phyloP scores from a whole-genome alignment of 106 monocot genomes.

The Phalaenopsis equestris region DNA sequence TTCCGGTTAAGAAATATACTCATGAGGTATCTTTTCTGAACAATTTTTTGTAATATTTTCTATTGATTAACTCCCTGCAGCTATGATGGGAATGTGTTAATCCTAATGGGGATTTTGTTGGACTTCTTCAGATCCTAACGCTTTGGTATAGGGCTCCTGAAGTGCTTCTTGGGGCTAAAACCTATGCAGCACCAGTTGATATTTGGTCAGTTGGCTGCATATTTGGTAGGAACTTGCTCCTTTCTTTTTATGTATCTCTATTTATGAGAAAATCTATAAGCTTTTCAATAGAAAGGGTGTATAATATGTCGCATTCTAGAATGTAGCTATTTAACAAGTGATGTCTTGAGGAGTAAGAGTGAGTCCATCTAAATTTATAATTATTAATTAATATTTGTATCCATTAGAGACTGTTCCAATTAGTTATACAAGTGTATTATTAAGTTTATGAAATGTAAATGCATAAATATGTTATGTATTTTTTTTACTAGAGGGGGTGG shows the following conservation, averaged over 20 bases:
- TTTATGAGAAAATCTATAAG: too few species aligned
- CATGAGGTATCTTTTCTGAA: slow-evolving; percentile 52
- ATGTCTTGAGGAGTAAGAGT: not conserved
- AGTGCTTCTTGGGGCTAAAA: slow-evolving; percentile 28
- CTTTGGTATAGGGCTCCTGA: slow-evolving; percentile 27
- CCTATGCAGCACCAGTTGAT: slow-evolving; percentile 19
- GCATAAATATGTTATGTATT: too few species aligned
- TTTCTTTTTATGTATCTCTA: not conserved
- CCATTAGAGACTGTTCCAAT: too few species aligned
- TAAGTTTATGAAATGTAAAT: too few species aligned
- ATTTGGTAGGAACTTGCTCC: slow-evolving; percentile 12
- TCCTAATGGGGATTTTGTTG: not conserved
- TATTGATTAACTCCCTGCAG: not conserved
- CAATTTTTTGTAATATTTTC: not conserved
- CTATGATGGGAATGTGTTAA: not conserved
- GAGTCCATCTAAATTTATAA: too few species aligned
- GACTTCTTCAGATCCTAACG: slow-evolving; percentile 15
- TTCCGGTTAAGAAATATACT: slow-evolving; percentile 93
- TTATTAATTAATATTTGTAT: too few species aligned
- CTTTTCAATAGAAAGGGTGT: not conserved
- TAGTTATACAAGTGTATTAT: too few species aligned
- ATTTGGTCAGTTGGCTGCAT: slow-evolving; percentile 28
- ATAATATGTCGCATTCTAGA: not conserved
- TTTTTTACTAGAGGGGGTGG: too few species aligned
- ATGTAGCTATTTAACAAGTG: not conserved